These are phyloP conservation scores for Alternaria brassicae DNA, from an alignment of 2,329 filamentous ascomycete genomes.

Conservation along the genomic window DNA sequence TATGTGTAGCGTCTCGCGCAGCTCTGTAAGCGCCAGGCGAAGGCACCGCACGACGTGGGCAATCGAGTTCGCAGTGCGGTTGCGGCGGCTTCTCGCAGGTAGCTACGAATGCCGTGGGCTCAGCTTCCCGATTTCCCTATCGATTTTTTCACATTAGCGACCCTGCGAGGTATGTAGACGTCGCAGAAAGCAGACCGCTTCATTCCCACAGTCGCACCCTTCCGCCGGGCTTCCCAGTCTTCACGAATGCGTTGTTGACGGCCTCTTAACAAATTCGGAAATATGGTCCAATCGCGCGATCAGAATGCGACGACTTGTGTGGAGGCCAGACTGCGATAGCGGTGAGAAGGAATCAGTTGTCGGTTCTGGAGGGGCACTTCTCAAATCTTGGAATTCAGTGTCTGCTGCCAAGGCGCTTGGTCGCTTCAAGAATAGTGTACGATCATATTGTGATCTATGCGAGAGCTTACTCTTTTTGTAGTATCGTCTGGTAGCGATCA, in stretches of 20 bases:
- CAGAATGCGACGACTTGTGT: conserved; percentile 2
- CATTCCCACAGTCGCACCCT: conserved; percentile 10
- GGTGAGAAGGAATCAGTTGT: conserved; percentile 19
- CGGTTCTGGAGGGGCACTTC: conserved; percentile 13
- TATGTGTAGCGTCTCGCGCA: conserved; percentile 38
- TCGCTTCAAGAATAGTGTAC: background rate
- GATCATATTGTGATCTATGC: background rate
- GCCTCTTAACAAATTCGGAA: background rate
- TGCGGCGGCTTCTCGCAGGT: conserved; percentile 12
- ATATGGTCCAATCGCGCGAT: background rate
- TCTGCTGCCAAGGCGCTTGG: conserved; percentile 9
- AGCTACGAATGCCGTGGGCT: background rate
- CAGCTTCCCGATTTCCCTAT: conserved; percentile 10
- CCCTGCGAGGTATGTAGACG: conserved; percentile 11
- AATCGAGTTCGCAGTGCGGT: conserved; percentile 19
- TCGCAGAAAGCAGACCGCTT: conserved; percentile 22
- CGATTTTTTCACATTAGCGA: conserved; percentile 28
- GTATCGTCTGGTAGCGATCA: background rate
- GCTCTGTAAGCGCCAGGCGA: conserved; percentile 34
- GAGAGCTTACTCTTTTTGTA: background rate
- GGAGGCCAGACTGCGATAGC: conserved; percentile 11
- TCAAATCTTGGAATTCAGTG: conserved; percentile 5
- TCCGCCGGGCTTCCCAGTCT: conserved; percentile 11
- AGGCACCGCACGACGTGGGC: conserved; percentile 21
- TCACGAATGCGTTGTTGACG: conserved; percentile 6